Base-by-base conservation (phyloP, 768 basidiomycete genomes). In the Tricholoma sp. region DNA sequence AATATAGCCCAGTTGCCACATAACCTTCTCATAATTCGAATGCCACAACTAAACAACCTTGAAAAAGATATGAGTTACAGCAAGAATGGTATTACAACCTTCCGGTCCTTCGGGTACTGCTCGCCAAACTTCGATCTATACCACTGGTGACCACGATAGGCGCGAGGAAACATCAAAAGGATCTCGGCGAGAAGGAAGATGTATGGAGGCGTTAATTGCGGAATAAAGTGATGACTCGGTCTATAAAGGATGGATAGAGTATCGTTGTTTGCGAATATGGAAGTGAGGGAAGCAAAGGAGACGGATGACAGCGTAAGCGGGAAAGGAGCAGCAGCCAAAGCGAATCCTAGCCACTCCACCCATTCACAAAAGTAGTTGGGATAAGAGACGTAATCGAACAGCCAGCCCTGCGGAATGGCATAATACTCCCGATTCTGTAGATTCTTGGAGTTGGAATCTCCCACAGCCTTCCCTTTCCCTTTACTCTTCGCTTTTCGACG, bases 331-430 rank as follows among this genome's bases (percentile, higher is more conserved):
- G 90, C 82, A 5, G 91, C 89, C 37, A 97, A 68, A 1, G 91
- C 88, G 69, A 88, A 98, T 7, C 90, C 93, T 9, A 83, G 62
- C 94, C 95, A 98, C 72, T 98, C 96, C 55, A 88, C 57, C 96
- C 96, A 98, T 68, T 98, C 96, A 72, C 88, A 93, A 18, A 93
- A 74, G 73, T 98, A 98, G 70, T 97, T 94, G 9, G 96, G 96
- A 73, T 86, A 96, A 5, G 93, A 92, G 64, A 98, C 76, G 66
- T 82, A 86, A 43, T 69, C 64, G 76, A 89, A 97, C 16, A 96
- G 74, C 19, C 83, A 79, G 0, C 89, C 91, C 52, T 86, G 80
- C 0, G 96, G 94, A 58, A 94, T 86, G 4, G 85, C 85, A 67
- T 92, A 92, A 70, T 90, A 77, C 50, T 84, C 81, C 41, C 68